phyloP scores from a whole-genome alignment of 352 stramenopile genomes.

The Globisporangium orthogonon region DNA sequence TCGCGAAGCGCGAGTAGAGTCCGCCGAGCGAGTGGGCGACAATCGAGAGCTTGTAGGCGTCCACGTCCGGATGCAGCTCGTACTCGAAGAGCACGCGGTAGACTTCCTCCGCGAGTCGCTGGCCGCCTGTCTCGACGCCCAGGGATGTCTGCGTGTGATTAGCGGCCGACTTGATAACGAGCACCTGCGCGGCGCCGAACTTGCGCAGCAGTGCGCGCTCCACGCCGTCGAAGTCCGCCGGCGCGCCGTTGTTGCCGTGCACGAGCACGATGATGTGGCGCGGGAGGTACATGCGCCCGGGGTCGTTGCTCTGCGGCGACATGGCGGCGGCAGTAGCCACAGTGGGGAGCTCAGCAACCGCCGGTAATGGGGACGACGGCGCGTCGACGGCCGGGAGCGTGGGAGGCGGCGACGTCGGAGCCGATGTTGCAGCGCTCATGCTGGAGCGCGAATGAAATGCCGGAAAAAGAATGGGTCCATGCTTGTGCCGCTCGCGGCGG shows the following conservation, averaged over 20 bases:
- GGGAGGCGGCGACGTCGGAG: background rate
- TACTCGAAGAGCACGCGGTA: conserved; percentile 50
- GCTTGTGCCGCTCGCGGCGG: no score
- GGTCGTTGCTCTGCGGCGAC: background rate
- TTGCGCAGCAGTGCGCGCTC: conserved; percentile 33
- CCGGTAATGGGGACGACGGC: no score
- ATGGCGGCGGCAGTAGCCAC: background rate
- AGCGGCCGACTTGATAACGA: conserved; percentile 57
- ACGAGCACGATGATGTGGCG: conserved; percentile 75
- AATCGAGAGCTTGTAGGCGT: conserved; percentile 63
- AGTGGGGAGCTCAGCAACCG: background rate
- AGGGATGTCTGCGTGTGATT: conserved; percentile 63
- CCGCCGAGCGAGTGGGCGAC: conserved; percentile 72
- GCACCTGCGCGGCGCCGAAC: conserved; percentile 38
- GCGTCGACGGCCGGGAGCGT: background rate
- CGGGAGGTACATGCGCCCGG: conserved; percentile 22
- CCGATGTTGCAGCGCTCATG: background rate
- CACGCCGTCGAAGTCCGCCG: conserved; percentile 61
- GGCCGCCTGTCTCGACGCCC: conserved; percentile 59
- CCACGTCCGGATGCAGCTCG: conserved; percentile 40
- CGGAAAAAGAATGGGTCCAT: no score
- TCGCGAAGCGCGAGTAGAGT: conserved; percentile 64
- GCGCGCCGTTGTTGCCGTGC: conserved; percentile 78
- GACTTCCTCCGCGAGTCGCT: conserved; percentile 59
- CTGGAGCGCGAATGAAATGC: no score